Evolutionary conservation across 1,284 basidiomycete species (phyloP), one percentile per base, ranked within the genome.

Genomic region (Puccinia coronata): DNA sequence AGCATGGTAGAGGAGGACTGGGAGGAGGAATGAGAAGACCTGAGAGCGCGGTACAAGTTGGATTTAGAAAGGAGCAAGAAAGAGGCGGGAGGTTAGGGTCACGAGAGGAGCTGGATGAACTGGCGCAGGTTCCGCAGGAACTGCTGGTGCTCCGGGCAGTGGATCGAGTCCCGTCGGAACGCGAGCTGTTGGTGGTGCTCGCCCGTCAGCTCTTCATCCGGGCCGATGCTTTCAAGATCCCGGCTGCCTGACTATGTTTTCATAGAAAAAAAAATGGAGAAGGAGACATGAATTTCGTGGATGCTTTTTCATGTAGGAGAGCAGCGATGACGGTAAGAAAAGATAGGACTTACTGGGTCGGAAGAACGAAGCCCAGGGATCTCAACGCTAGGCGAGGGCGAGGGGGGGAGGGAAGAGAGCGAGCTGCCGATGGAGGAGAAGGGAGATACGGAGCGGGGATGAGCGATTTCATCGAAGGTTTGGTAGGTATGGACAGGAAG

Each of bases 391-490:
- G 69, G 47, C 2, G 69, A 53, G 6, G 69, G 28, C 3, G 69
- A 51, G 1, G 20, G 47, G 23, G 43, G 47, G 16, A 25, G 63
- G 39, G 69, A 71, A 3, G 39, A 25, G 12, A 53, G 51, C 47
- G 69, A 71, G 51, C 47, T 71, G 23, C 47, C 69, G 34, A 71
- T 53, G 20, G 47, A 51, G 20, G 69, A 71, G 47, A 34, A 71
- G 41, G 47, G 47, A 5, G 28, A 31, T n/a, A 2, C 23, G 47
- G 63, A 12, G 3, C 4, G 18, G 34, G 34, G 34, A 16, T 4
- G 1, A 5, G 34, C 34, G 34, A 23, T 6, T 16, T 16, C 9
- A 6, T 11, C 23, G 25, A 28, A 61, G 4, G 2, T 16, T 11
- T 6, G 28, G n/a, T 36, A 11, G 59, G 6, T 61, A n/a, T 49